phyloP scores from a whole-genome alignment of 2,329 filamentous ascomycete species.

The Fusarium siculi region DNA sequence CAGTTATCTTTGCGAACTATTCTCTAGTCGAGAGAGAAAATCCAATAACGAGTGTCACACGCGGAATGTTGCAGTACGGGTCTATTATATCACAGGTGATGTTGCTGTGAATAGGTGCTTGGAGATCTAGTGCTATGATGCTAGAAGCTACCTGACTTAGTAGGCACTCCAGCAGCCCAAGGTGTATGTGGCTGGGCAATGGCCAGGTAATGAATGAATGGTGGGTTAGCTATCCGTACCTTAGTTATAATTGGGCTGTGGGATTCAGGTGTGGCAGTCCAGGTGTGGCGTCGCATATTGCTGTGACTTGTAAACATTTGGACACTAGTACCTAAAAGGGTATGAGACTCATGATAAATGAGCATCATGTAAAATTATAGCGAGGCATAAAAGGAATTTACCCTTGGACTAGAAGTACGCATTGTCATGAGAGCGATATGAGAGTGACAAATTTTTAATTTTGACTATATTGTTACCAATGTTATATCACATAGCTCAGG shows the following conservation, averaged over 20 bases:
- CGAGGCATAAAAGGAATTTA: neutral
- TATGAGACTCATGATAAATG: neutral
- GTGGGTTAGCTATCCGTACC: no score
- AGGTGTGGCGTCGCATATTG: constrained; percentile 10
- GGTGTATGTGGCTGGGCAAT: neutral
- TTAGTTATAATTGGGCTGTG: neutral
- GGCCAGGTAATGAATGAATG: neutral
- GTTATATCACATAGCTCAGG: constrained; percentile 8
- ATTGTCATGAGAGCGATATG: neutral
- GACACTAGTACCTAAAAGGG: neutral
- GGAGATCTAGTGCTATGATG: constrained; percentile 16
- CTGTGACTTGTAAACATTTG: constrained; percentile 9
- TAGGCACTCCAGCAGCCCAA: neutral
- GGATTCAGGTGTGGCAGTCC: neutral
- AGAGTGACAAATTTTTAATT: constrained; percentile 3
- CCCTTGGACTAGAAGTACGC: neutral
- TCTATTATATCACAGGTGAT: neutral
- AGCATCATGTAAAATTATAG: neutral
- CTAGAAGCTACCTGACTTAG: neutral
- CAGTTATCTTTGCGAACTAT: neutral
- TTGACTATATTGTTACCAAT: constrained; percentile 16
- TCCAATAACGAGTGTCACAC: neutral
- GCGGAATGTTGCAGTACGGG: neutral
- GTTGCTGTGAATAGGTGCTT: constrained; percentile 5
- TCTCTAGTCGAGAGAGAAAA: neutral